These are phyloP conservation scores for Paecilomyces sp. DNA, from an alignment of 2,329 filamentous ascomycete species.

Conservation along the genomic window DNA sequence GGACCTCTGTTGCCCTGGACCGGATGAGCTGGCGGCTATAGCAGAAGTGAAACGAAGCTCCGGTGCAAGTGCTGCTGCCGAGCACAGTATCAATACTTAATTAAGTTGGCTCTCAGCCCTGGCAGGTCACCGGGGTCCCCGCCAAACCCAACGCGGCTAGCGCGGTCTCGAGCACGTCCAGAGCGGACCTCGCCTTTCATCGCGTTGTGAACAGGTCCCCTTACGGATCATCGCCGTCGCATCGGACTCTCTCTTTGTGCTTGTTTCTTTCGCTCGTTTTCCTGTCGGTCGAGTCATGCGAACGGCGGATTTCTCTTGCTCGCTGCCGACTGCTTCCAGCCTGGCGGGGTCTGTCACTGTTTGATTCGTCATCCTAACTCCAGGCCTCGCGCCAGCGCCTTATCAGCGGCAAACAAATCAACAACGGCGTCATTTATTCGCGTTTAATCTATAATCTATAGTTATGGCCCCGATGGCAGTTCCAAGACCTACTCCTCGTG, in stretches of 20 bases:
- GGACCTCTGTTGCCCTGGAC: conserved; percentile 3
- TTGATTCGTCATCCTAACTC: neutral
- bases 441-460: neutral
- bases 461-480: conserved; percentile 26
- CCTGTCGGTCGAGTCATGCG: neutral
- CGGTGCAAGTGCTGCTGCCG: neutral
- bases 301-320: neutral
- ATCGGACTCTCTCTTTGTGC: neutral
- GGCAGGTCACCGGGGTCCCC: neutral
- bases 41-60: conserved; percentile 1
- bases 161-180: neutral
- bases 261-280: neutral
- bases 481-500: conserved; percentile 14
- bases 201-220: neutral
- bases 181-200: neutral
- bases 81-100: neutral
- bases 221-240: neutral
- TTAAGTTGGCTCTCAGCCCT: neutral
- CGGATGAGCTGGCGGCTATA: conserved; percentile 4
- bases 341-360: neutral
- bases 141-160: neutral
- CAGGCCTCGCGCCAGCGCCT: neutral
- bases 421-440: neutral
- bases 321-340: neutral
- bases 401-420: neutral